A percentile compares a stretch with the other conserved stretches of the same genome.
phyloP scores from a whole-genome alignment of 2,329 filamentous ascomycete species.

The Clonostachys sp. region DNA sequence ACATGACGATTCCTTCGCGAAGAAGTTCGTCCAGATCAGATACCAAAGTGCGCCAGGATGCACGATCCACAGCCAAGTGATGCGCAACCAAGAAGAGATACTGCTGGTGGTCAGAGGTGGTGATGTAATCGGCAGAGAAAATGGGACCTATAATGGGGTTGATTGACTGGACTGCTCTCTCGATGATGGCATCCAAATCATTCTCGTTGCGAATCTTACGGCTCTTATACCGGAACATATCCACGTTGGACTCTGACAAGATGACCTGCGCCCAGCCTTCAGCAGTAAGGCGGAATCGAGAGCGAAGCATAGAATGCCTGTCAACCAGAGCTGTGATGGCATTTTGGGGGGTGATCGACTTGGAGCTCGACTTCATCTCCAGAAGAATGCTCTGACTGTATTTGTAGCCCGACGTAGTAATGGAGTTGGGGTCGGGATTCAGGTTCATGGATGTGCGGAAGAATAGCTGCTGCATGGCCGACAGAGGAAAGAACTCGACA shows the following conservation, averaged over 20 bases:
- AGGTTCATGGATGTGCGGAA: constrained; percentile 41
- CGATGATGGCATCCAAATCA: constrained; percentile 33
- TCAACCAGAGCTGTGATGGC: constrained; percentile 42
- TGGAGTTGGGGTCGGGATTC: constrained; percentile 17
- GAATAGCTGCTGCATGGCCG: constrained; percentile 50
- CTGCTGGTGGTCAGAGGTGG: constrained; percentile 37
- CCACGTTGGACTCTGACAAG: constrained; percentile 24
- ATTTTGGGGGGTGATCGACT: constrained; percentile 37
- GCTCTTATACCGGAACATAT: constrained; percentile 38
- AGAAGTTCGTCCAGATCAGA: constrained; percentile 46
- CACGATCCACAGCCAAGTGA: constrained; percentile 44
- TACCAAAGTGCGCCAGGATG: constrained; percentile 45
- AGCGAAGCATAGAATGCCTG: constrained; percentile 47
- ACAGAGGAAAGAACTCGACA: constrained; percentile 34
- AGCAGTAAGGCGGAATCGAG: constrained; percentile 31
- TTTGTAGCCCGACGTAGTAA: constrained; percentile 29
- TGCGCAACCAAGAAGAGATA: constrained; percentile 45
- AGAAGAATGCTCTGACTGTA: constrained; percentile 48
- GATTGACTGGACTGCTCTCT: constrained; percentile 34
- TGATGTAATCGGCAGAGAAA: constrained; percentile 43
- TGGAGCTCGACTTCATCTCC: constrained; percentile 31
- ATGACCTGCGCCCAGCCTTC: constrained; percentile 42
- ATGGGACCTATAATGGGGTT: constrained; percentile 45
- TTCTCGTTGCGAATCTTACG: constrained; percentile 31
- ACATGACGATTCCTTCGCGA: constrained; percentile 34